These are phyloP conservation scores for Russula ochroleuca DNA, from an alignment of 768 basidiomycete genomes.

Conservation along the genomic window DNA sequence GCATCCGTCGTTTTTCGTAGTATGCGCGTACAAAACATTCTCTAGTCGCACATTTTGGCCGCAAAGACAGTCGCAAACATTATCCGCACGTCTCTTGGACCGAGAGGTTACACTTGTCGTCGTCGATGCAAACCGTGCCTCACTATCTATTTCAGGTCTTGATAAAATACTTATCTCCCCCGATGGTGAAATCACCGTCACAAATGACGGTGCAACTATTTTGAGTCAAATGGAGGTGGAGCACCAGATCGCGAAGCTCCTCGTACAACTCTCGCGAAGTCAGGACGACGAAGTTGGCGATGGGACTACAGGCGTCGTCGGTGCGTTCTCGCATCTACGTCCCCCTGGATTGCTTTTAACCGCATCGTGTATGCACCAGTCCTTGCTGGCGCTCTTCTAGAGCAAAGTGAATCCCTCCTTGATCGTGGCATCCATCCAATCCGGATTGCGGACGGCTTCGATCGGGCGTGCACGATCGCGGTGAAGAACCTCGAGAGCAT, in stretches of 20 bases:
- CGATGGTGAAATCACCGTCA: constrained; percentile 98
- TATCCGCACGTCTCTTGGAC: constrained; percentile 90
- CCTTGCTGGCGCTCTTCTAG: constrained; percentile 94
- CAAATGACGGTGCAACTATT: constrained; percentile 98
- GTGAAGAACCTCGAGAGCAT: constrained; percentile 87
- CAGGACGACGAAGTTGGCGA: constrained; percentile 99
- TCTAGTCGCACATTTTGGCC: constrained; percentile 90
- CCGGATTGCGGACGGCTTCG: constrained; percentile 98
- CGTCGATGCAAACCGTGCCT: neutral
- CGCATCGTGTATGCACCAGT: constrained; percentile 40
- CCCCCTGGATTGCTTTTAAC: neutral
- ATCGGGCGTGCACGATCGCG: constrained; percentile 87
- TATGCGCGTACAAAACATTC: constrained; percentile 8
- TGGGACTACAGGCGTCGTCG: constrained; percentile 98
- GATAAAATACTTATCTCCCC: constrained; percentile 94
- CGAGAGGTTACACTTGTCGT: constrained; percentile 60
- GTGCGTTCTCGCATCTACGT: constrained; percentile 50
- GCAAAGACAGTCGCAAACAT: constrained; percentile 93
- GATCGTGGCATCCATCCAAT: constrained; percentile 99
- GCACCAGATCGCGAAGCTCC: constrained; percentile 96
- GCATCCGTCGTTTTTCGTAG: constrained; percentile 16
- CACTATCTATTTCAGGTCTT: constrained; percentile 52
- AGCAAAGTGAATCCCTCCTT: constrained; percentile 92
- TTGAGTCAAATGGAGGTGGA: constrained; percentile 98
- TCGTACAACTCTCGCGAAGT: constrained; percentile 94